Evolutionary conservation across 2,329 filamentous ascomycete genomes (phyloP).

Genomic region (Botrytis squamosa): DNA sequence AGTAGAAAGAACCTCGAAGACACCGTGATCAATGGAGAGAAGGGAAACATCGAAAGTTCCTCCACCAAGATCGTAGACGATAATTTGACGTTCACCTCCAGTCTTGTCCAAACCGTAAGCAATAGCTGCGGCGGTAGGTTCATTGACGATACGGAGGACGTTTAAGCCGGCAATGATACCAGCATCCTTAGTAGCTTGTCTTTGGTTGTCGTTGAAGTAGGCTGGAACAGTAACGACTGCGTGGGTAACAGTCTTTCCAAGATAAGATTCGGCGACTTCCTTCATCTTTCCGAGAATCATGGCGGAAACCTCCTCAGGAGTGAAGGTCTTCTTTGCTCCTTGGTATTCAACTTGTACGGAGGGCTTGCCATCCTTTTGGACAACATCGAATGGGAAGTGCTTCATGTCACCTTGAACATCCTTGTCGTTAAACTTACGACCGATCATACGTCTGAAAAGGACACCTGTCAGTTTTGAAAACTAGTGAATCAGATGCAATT

Average conservation of each 20-base stretch:
- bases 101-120: slow-evolving; percentile 92
- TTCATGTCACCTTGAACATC: slow-evolving; percentile 92
- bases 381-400: slow-evolving; percentile 96
- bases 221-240: slow-evolving; percentile 91
- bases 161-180: slow-evolving; percentile 90
- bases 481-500: slow-evolving; percentile 19
- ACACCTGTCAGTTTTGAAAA: slow-evolving; percentile 38
- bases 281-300: slow-evolving; percentile 86
- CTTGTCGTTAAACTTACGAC: slow-evolving; percentile 78
- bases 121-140: slow-evolving; percentile 92
- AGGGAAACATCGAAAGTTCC: slow-evolving; percentile 95
- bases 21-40: slow-evolving; percentile 84
- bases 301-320: slow-evolving; percentile 76
- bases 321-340: slow-evolving; percentile 67
- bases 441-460: slow-evolving; percentile 69
- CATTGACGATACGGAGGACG: slow-evolving; percentile 94
- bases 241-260: slow-evolving; percentile 81
- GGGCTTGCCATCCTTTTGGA: slow-evolving; percentile 88
- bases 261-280: slow-evolving; percentile 75
- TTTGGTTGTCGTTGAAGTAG: slow-evolving; percentile 98
- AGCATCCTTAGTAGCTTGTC: slow-evolving; percentile 95
- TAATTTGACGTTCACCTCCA: slow-evolving; percentile 79
- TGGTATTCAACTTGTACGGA: slow-evolving; percentile 65
- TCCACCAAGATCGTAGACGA: slow-evolving; percentile 92
- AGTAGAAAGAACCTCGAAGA: slow-evolving; percentile 92